These are phyloP conservation scores for Aspergillus panamensis DNA, from an alignment of 495 filamentous ascomycete genomes.

Conservation along the genomic window DNA sequence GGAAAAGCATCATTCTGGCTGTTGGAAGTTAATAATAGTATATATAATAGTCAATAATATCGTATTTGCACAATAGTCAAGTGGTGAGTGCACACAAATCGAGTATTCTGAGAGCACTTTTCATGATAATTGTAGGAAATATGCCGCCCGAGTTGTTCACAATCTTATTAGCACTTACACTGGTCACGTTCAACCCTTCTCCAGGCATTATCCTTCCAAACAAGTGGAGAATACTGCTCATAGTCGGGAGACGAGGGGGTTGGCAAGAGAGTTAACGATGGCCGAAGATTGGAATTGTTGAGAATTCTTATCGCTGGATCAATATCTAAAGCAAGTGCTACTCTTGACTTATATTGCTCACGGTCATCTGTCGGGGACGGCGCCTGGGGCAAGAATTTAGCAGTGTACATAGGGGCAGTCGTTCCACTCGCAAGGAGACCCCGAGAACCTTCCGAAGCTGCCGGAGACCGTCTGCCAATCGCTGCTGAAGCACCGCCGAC, in stretches of 20 bases:
- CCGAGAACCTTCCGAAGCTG: slow-evolving; percentile 59
- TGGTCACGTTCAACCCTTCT: slow-evolving; percentile 43
- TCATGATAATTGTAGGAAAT: no score
- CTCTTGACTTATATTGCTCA: slow-evolving; percentile 67
- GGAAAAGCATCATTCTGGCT: neutral
- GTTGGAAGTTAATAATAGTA: neutral
- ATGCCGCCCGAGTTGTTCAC: no score
- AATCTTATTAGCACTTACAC: slow-evolving; percentile 41
- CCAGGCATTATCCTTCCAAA: slow-evolving; percentile 62
- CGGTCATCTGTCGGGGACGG: slow-evolving; percentile 52
- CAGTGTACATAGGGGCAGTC: slow-evolving; percentile 70
- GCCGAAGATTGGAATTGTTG: slow-evolving; percentile 30
- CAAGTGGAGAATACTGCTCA: slow-evolving; percentile 34
- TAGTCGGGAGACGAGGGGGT: slow-evolving; percentile 32
- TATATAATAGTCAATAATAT: neutral
- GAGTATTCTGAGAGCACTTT: no score
- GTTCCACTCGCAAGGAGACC: slow-evolving; percentile 64
- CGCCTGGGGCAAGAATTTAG: slow-evolving; percentile 58
- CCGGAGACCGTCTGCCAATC: slow-evolving; percentile 36
- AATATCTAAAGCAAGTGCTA: slow-evolving; percentile 82
- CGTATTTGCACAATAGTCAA: no score
- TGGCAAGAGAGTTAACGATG: slow-evolving; percentile 17
- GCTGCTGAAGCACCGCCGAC: slow-evolving; percentile 65
- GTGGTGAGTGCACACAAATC: no score
- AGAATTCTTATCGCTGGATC: slow-evolving; percentile 63